These are phyloP conservation scores for Colletotrichum echinochloae DNA, from an alignment of 2,329 filamentous ascomycete species.

Conservation along the genomic window DNA sequence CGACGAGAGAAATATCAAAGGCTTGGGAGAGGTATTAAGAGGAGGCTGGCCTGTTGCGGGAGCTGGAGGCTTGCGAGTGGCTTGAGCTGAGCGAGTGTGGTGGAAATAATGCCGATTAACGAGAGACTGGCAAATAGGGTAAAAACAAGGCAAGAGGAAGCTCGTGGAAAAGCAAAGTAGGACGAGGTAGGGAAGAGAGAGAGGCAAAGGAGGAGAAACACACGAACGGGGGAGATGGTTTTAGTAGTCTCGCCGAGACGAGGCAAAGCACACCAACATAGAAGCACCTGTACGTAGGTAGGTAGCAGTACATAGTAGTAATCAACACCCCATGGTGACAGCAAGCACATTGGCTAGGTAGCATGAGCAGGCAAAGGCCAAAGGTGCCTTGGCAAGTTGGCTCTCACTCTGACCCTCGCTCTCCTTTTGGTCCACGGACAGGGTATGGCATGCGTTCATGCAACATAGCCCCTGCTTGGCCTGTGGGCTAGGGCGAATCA, in stretches of 20 bases:
- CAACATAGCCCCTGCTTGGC: not conserved
- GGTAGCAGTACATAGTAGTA: too few relatives aligned
- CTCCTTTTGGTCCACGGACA: not conserved
- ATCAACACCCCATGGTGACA: not conserved
- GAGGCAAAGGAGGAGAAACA: not conserved
- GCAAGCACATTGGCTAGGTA: not conserved
- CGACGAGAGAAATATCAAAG: slow-evolving; percentile 28
- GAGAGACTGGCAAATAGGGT: slow-evolving; percentile 37
- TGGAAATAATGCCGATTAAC: slow-evolving; percentile 40
- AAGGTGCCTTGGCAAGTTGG: not conserved
- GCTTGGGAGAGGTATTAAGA: slow-evolving; percentile 25
- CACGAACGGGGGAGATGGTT: slow-evolving; percentile 35
- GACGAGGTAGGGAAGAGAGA: slow-evolving; percentile 29
- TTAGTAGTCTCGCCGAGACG: slow-evolving; percentile 32
- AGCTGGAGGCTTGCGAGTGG: slow-evolving; percentile 25
- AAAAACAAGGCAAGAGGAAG: slow-evolving; percentile 26
- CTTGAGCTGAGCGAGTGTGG: slow-evolving; percentile 27
- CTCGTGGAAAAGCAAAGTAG: slow-evolving; percentile 29
- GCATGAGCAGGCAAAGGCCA: slow-evolving; percentile 3
- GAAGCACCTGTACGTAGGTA: not conserved
- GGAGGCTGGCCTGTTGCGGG: slow-evolving; percentile 18
- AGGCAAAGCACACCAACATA: slow-evolving; percentile 22
- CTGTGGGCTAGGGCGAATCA: slow-evolving; percentile 33
- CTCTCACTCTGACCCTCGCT: not conserved
- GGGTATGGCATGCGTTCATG: slow-evolving; percentile 24